Percentiles rank a stretch among this genome's conserved stretches.
phyloP scores from a whole-genome alignment of 2,329 filamentous ascomycete species.

The Neurospora sp. region DNA sequence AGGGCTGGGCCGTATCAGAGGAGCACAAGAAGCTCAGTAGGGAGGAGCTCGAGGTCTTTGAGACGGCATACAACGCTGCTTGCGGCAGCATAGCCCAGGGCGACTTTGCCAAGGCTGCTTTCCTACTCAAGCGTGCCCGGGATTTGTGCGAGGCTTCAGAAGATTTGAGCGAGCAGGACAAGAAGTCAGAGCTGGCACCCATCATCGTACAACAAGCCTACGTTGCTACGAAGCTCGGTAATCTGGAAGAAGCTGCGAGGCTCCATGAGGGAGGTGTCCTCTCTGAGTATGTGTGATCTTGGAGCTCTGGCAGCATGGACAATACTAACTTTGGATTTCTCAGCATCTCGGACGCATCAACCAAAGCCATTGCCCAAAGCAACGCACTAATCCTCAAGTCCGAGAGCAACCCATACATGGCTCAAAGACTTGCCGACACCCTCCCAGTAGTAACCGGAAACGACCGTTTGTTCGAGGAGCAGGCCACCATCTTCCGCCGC shows the following conservation, averaged over 20 bases:
- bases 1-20: conserved; percentile 36
- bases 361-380: conserved; percentile 55
- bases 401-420: conserved; percentile 54
- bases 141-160: conserved; percentile 64
- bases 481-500: conserved; percentile 48
- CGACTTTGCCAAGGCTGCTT: conserved; percentile 52
- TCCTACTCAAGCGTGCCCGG: conserved; percentile 59
- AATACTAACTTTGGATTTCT: conserved; percentile 19
- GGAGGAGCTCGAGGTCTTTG: conserved; percentile 64
- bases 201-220: conserved; percentile 70
- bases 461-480: conserved; percentile 63
- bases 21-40: conserved; percentile 45
- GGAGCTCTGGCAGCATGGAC: neutral
- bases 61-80: conserved; percentile 72
- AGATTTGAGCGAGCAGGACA: conserved; percentile 64
- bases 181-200: conserved; percentile 61
- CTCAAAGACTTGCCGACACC: conserved; percentile 50
- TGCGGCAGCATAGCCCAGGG: conserved; percentile 62
- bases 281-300: conserved; percentile 41
- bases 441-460: conserved; percentile 40
- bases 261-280: conserved; percentile 53
- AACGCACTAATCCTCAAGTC: conserved; percentile 42
- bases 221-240: conserved; percentile 57
- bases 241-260: conserved; percentile 52
- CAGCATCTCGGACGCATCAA: conserved; percentile 58